Evolutionary conservation across 2,329 filamentous ascomycete species (phyloP), one percentile per base, ranked within the genome.

Genomic region (Diaporthe sp.): DNA sequence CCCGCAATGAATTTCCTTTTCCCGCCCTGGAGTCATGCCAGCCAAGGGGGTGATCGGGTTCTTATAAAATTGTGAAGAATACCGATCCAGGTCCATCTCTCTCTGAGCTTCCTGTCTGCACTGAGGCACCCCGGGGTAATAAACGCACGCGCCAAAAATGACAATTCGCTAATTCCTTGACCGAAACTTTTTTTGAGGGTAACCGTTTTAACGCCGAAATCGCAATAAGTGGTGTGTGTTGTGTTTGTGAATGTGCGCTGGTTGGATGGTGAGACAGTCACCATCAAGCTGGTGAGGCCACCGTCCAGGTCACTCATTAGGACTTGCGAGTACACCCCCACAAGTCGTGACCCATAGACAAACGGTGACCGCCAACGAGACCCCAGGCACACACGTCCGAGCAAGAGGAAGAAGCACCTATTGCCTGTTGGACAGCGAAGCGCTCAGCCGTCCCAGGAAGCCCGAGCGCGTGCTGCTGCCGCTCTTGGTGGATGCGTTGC

Each of bases 391-490:
- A 39, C 13, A 19, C 25, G 12, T 15, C 42, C 42, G 34, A 19
- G n/a, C 13, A 17, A 44, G n/a, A 8, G 19, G 4, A 19, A 19
- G 9, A 39, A 10, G 8, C 22, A 17, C 34, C 53, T 60, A 72
- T 57, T 71, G 51, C 42, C 17, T 71, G 49, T 71, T 58, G 31
- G 53, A 58, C 37, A 28, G 53, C 53, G 74, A 65, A 37, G n/a
- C 60, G 80, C 84, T 86, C 77, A 87, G 81, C n/a, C 84, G 82
- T 76, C 83, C 85, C 79, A 83, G 83, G 78, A 85, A 79, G 70
- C 79, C 78, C 19, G 82, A 81, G 55, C 78, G 77, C 5, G 79
- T 74, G 77, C 81, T 82, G 61, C 75, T 78, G 2, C 79, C 76
- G 79, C 82, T 84, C 51, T 74, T 76, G 34, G 74, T 68, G 79